Evolutionary conservation across 148 eudicot species (phyloP), one percentile per base, ranked within the genome.

Genomic region (Amaranthus palmeri): DNA sequence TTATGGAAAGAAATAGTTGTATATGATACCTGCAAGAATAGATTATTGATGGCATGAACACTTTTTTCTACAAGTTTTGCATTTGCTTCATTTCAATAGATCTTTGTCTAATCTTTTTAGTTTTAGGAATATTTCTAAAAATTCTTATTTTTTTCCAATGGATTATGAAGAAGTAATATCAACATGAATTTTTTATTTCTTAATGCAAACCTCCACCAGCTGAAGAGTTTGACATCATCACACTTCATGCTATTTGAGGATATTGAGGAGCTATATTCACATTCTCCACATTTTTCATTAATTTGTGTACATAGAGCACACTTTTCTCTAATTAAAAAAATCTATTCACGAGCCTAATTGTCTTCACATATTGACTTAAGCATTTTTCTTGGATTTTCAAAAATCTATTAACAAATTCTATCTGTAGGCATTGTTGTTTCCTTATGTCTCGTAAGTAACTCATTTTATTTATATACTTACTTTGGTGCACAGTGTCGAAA

Each of bases 401-500:
- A 13, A 41, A 15, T 13, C 12, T 25, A 44, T 54, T 44, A 68
- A 12, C 43, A 45, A 48, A 57, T 10, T 69, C 70, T 49, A n/a
- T 69, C 7, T 45, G n/a, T 59, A 42, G 8, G 25, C 9, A 25
- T 53, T n/a, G 70, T 67, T 7, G 44, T 49, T 45, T 8, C 50
- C 46, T 57, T 7, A 60, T 57, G 17, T 49, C 71, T 59, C 66
- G 61, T 54, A 6, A 57, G 66, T 25, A 45, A 45, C 72, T 61
- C 1, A 74, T 44, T 45, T 75, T 67, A 54, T 15, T 62, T 64
- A 40, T 52, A 61, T 60, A 68, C 67, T 56, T 63, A 14, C 56
- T 17, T 76, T 57, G 61, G 36, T 72, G 36, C 0, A 66, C 82
- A 95, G 99, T 90, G 96, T 72, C 84, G 88, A 13, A 91, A 85